phyloP scores from a whole-genome alignment of 2,329 filamentous ascomycete species.

The Elsinoe australis region DNA sequence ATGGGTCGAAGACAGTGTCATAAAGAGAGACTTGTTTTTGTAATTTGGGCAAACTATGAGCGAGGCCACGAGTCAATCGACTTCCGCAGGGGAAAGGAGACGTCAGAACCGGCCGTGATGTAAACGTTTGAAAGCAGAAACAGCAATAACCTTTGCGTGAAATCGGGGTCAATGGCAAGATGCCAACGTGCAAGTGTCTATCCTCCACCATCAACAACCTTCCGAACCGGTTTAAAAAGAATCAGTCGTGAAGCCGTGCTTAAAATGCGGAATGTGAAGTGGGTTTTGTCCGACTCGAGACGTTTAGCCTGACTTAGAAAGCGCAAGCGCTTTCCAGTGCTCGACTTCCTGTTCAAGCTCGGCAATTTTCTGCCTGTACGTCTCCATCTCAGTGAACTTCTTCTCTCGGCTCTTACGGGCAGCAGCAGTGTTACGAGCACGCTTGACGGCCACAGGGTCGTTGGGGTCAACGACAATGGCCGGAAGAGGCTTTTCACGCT shows the following conservation, averaged over 20 bases:
- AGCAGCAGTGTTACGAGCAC: slow-evolving; percentile 85
- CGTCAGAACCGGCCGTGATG: slow-evolving; percentile 43
- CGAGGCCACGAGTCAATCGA: slow-evolving; percentile 44
- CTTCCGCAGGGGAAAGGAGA: slow-evolving; percentile 37
- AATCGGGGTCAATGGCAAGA: background rate
- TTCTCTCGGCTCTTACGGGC: slow-evolving; percentile 87
- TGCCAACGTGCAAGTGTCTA: background rate
- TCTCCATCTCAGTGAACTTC: slow-evolving; percentile 68
- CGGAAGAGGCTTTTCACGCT: slow-evolving; percentile 72
- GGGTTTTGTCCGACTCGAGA: slow-evolving; percentile 2
- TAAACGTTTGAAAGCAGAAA: too few relatives aligned
- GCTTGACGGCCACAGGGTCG: slow-evolving; percentile 79
- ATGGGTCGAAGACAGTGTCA: too few relatives aligned
- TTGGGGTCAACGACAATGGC: slow-evolving; percentile 67
- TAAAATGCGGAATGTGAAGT: too few relatives aligned
- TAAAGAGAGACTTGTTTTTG: too few relatives aligned
- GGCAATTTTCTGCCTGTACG: slow-evolving; percentile 63
- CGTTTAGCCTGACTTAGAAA: slow-evolving; percentile 19
- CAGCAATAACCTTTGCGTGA: too few relatives aligned
- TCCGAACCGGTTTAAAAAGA: background rate
- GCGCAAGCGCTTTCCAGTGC: slow-evolving; percentile 26
- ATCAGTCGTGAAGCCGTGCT: background rate
- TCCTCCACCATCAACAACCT: slow-evolving; percentile 19
- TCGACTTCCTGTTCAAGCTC: slow-evolving; percentile 38
- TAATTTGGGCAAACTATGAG: slow-evolving; percentile 7